Conservation (phyloP, 352 stramenopile genomes). For the Phytophthora macrochlamydospora region DNA sequence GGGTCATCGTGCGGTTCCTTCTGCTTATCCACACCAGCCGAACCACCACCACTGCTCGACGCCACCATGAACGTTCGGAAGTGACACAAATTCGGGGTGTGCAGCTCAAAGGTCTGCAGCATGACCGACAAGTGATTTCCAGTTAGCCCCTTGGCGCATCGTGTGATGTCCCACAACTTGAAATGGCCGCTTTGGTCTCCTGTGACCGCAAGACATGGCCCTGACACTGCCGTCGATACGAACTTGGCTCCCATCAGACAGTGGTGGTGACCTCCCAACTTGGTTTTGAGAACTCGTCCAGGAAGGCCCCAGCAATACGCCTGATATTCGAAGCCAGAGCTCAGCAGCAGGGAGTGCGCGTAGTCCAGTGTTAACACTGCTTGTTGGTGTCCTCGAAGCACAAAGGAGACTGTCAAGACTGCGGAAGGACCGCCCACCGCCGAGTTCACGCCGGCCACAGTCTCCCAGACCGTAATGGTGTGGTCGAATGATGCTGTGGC, state of each 20-base stretch:
- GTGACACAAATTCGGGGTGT: slow-evolving; percentile 46
- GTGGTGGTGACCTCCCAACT: slow-evolving; percentile 65
- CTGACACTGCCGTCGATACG: slow-evolving; percentile 38
- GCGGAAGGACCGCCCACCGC: slow-evolving; percentile 28
- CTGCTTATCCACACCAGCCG: slow-evolving; percentile 13
- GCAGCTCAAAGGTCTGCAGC: slow-evolving; percentile 58
- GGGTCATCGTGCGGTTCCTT: slow-evolving; percentile 16
- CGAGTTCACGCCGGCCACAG: slow-evolving; percentile 34
- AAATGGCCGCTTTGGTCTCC: slow-evolving; percentile 78
- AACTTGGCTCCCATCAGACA: slow-evolving; percentile 74
- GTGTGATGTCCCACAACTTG: slow-evolving; percentile 79
- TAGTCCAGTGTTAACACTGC: slow-evolving; percentile 73
- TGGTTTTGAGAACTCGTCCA: slow-evolving; percentile 51
- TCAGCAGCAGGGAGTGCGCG: slow-evolving; percentile 59
- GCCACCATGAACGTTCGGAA: slow-evolving; percentile 49
- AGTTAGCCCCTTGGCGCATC: slow-evolving; percentile 48
- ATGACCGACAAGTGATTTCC: slow-evolving; percentile 36
- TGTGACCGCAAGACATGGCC: slow-evolving; percentile 53
- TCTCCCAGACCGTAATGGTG: slow-evolving; percentile 75
- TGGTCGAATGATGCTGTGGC: slow-evolving; percentile 81
- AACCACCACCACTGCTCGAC: slow-evolving; percentile 10
- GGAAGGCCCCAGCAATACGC: slow-evolving; percentile 80
- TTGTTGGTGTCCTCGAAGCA: slow-evolving; percentile 69
- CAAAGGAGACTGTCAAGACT: slow-evolving; percentile 47
- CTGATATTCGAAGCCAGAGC: slow-evolving; percentile 83